phyloP scores from a whole-genome alignment of 2,329 filamentous ascomycete species.

The Sclerotinia spermophila region DNA sequence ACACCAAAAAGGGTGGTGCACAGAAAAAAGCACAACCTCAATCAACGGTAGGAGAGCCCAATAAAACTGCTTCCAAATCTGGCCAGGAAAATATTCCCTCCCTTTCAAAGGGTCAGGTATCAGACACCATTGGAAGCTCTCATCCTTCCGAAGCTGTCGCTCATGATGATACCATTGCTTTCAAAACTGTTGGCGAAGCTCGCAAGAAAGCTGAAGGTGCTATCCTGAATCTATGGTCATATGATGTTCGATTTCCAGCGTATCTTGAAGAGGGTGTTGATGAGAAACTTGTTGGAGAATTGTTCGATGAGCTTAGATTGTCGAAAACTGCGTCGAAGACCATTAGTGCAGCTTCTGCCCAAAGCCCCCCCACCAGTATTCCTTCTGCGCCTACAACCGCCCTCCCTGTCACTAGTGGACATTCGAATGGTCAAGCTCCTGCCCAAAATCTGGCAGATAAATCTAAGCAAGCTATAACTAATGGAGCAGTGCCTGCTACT shows the following conservation, averaged over 20 bases:
- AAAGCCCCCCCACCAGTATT: background rate
- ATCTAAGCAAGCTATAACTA: background rate
- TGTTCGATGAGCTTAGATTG: slow-evolving; percentile 68
- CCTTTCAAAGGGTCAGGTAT: background rate
- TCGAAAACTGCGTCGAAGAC: slow-evolving; percentile 31
- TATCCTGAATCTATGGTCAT: slow-evolving; percentile 58
- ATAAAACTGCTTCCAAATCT: background rate
- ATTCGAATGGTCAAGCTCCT: background rate
- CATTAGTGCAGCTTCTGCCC: slow-evolving; percentile 4
- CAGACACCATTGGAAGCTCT: background rate
- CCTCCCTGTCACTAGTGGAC: background rate
- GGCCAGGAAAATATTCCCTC: background rate
- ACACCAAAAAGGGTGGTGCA: background rate
- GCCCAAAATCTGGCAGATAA: background rate
- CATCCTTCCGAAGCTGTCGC: background rate
- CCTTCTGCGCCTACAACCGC: slow-evolving; percentile 1
- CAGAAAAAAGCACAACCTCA: background rate
- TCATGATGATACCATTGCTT: background rate
- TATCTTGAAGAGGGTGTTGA: slow-evolving; percentile 73
- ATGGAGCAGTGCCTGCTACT: background rate
- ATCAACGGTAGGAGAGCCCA: background rate
- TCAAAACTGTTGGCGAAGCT: slow-evolving; percentile 27
- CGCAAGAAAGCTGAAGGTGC: slow-evolving; percentile 60
- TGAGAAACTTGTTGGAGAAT: slow-evolving; percentile 53
- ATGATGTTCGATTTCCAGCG: slow-evolving; percentile 70